These are phyloP conservation scores for Cryptococcus hybrid DNA, from an alignment of 1,284 basidiomycete species.

Conservation along the genomic window DNA sequence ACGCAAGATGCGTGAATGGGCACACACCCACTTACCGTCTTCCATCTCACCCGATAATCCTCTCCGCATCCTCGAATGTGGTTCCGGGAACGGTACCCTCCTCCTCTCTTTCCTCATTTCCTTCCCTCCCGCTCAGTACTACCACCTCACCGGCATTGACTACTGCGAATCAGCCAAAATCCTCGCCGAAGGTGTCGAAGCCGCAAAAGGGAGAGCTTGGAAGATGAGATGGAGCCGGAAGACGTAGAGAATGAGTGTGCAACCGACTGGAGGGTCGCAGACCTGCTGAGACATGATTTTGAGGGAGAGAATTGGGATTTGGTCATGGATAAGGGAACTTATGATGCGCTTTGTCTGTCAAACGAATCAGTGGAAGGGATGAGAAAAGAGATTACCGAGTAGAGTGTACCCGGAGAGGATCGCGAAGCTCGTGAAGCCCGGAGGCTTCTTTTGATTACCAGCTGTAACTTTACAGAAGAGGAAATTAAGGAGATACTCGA, in stretches of 20 bases:
- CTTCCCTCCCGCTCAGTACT: conserved; percentile 15
- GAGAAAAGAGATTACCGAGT: conserved; percentile 34
- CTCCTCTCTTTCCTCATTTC: conserved; percentile 48
- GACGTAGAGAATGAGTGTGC: conserved; percentile 37
- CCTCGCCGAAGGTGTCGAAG: conserved; percentile 37
- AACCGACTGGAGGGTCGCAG: conserved; percentile 40
- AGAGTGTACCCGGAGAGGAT: conserved; percentile 46
- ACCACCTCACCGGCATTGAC: conserved; percentile 48
- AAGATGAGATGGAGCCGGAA: conserved; percentile 33
- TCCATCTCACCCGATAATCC: conserved; percentile 15
- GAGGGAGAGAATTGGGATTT: conserved; percentile 45
- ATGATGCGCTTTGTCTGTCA: conserved; percentile 46
- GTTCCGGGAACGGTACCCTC: conserved; percentile 48
- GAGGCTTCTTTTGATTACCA: conserved; percentile 51
- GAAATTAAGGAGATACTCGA: conserved; percentile 45
- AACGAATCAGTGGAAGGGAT: conserved; percentile 31
- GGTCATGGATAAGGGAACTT: conserved; percentile 51
- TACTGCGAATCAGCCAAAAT: conserved; percentile 38
- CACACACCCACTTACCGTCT: conserved; percentile 34
- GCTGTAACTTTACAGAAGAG: conserved; percentile 51
- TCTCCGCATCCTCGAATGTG: conserved; percentile 42
- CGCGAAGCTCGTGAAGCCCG: conserved; percentile 36
- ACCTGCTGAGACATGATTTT: conserved; percentile 39
- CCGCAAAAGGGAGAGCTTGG: conserved; percentile 30
- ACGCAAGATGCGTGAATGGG: conserved; percentile 49